Evolutionary conservation across 2,329 filamentous ascomycete species (phyloP).

Genomic region (Penicillium fuscoglaucum): DNA sequence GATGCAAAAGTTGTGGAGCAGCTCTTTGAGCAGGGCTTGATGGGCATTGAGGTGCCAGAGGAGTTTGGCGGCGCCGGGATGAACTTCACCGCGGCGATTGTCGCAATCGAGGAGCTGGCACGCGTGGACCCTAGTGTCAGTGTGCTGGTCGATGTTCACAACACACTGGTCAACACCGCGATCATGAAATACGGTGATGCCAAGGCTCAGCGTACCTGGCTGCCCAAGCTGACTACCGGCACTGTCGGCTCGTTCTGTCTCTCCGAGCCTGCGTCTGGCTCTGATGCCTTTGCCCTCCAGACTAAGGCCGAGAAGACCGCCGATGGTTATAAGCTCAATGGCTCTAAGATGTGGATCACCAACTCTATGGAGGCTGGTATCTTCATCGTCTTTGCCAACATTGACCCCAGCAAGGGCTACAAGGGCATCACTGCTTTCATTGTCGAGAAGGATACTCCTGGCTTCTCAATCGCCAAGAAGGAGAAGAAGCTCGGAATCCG

Average conservation of each 20-base stretch:
- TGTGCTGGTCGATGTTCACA: constrained; percentile 95
- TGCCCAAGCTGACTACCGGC: constrained; percentile 85
- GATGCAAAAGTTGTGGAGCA: constrained; percentile 84
- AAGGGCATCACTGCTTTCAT: constrained; percentile 96
- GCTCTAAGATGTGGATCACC: constrained; percentile 99
- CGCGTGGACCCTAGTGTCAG: constrained; percentile 92
- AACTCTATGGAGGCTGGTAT: constrained; percentile 91
- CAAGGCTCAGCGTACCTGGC: constrained; percentile 76
- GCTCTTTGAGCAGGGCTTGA: constrained; percentile 94
- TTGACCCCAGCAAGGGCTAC: constrained; percentile 89
- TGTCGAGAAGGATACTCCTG: constrained; percentile 83
- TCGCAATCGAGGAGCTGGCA: constrained; percentile 95
- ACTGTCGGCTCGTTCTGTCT: constrained; percentile 91
- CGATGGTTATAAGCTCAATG: constrained; percentile 81
- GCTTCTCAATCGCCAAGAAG: constrained; percentile 97
- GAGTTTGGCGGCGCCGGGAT: constrained; percentile 95
- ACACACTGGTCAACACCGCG: constrained; percentile 94
- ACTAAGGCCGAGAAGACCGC: constrained; percentile 85
- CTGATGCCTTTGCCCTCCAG: constrained; percentile 91
- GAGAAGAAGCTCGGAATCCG: constrained; percentile 99
- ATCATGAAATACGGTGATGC: constrained; percentile 80
- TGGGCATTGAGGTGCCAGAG: constrained; percentile 97
- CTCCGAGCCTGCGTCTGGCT: constrained; percentile 88
- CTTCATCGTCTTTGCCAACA: constrained; percentile 97
- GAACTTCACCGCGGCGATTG: constrained; percentile 97